These are phyloP conservation scores for Rosa persica DNA, from an alignment of 306 rosid species.

Conservation along the genomic window DNA sequence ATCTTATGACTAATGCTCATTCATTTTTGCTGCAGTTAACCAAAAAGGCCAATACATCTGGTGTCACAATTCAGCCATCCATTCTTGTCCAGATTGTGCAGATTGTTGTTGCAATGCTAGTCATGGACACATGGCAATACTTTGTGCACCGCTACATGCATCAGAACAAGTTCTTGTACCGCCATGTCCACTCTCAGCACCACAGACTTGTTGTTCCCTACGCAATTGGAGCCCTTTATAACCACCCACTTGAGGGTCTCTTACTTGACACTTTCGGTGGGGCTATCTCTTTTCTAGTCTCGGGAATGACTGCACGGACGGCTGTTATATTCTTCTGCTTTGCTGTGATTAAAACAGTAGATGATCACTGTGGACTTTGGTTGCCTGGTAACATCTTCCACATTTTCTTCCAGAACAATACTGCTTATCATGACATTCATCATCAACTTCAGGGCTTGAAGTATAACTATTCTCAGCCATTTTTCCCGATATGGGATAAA, in stretches of 20 bases:
- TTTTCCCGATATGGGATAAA: constrained; percentile 86
- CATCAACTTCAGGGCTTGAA: constrained; percentile 87
- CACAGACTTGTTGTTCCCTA: constrained; percentile 79
- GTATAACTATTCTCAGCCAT: constrained; percentile 86
- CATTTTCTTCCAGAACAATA: constrained; percentile 69
- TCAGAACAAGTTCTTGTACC: constrained; percentile 82
- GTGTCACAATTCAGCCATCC: constrained; percentile 53
- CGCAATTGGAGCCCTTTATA: constrained; percentile 89
- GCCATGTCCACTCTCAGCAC: constrained; percentile 84
- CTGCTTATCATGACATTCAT: constrained; percentile 92
- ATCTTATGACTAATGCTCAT: constrained; percentile 1
- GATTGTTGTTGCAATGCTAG: constrained; percentile 72
- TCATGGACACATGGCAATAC: constrained; percentile 93
- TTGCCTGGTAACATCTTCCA: constrained; percentile 81
- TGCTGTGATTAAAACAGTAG: constrained; percentile 76
- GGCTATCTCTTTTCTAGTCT: constrained; percentile 69
- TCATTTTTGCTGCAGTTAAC: constrained; percentile 53
- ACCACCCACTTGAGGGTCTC: constrained; percentile 87
- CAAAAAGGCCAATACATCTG: constrained; percentile 40
- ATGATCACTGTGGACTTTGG: constrained; percentile 91
- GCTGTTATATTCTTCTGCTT: constrained; percentile 80
- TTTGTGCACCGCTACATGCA: constrained; percentile 90
- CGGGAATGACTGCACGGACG: constrained; percentile 83
- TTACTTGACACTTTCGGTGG: constrained; percentile 86
- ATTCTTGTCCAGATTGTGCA: constrained; percentile 50